Base-by-base conservation (phyloP, 2,329 filamentous ascomycete species). In the Beauveria australis region DNA sequence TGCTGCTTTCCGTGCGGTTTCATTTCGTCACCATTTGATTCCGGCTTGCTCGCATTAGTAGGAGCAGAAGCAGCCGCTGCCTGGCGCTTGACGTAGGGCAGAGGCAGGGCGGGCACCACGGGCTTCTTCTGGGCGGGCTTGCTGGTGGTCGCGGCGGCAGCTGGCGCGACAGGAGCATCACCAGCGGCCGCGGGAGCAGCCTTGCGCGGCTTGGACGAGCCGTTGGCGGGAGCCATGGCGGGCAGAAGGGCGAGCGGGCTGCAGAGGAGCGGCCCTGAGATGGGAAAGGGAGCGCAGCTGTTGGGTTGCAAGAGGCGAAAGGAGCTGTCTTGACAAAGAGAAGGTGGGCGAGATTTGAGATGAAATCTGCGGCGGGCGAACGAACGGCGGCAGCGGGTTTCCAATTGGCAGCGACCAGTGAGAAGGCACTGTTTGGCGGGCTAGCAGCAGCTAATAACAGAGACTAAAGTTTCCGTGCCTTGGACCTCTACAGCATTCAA, bases 61-160 rank as follows among this genome's bases (percentile, higher is more conserved):
- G 44, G 5, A 48, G 46, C n/a, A 19, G 40, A 3, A 16, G 72
- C 68, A 24, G 70, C 66, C 12, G 72, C 70, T 61, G 71, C 70
- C 65, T 75, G 70, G 60, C 74, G 73, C 65, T 74, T 76, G 55
- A 73, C 68, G 63, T 74, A 70, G 19, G 72, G 72, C 63, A 76
- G 64, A 53, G 75, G 75, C 51, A 76, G 71, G 60, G 70, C 75
- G 62, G 75, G 74, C 61, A 73, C 67, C 46, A 76, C 68, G 53
- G 72, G 68, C 64, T 72, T 74, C 57, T 56, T 62, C 51, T 59
- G 57, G 52, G 61, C 68, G 63, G 61, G 64, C 67, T 58, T 70
- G 68, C 30, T 33, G 30, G 37, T 51, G 14, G 22, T 53, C 48
- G 54, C 40, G 37, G 57, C 33, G 28, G 51, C 26, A 57, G 16